Base-by-base conservation (phyloP, 225 moss, liverwort and hornwort genomes). In the Sphagnum contortum region DNA sequence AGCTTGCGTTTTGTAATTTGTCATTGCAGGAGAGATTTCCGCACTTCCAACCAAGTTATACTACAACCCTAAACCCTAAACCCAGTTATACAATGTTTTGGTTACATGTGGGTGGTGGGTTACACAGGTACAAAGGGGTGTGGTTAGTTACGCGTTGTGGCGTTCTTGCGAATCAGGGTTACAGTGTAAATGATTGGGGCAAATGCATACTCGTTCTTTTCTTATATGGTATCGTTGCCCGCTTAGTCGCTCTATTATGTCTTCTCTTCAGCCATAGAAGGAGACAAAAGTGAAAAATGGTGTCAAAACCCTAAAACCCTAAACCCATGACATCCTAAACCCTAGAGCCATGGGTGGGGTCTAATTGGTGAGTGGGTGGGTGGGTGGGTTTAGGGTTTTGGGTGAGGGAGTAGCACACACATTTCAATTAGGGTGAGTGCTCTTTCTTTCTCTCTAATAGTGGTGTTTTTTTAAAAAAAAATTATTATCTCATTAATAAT, bases 111-210 rank as follows among this genome's bases (percentile, higher is more conserved):
- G 12, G 9, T 59, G 77, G 29, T 29, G 29, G 29, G 29, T 29
- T 29, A 29, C 29, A 29, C 93, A 93, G 93, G 75, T 98, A 93
- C 71, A 73, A 81, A 55, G 98, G 98, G 45, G 98, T 98, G 59
- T 98, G 98, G 98, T 69, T 98, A 29, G 81, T 98, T 64, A 64
- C 86, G 48, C 91, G 98, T 3, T 98, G 98, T 45, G 80, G 75
- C 48, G 78, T 76, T 10, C 81, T 98, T 74, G 48, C 59, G 46
- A 79, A 29, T 57, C 82, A 68, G 62, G 79, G 85, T 3, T 98
- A 98, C 55, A 44, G 48, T 9, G 62, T 98, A 46, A 68, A 77
- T 47, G 50, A 88, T 67, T 78, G 70, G 29, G 67, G 76, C 57
- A 2, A 64, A 9, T 93, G 91, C 73, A 50, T 98, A 54, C 64